These are phyloP conservation scores for Areca catechu DNA, from an alignment of 176 grass and related monocot genomes.

Conservation along the genomic window DNA sequence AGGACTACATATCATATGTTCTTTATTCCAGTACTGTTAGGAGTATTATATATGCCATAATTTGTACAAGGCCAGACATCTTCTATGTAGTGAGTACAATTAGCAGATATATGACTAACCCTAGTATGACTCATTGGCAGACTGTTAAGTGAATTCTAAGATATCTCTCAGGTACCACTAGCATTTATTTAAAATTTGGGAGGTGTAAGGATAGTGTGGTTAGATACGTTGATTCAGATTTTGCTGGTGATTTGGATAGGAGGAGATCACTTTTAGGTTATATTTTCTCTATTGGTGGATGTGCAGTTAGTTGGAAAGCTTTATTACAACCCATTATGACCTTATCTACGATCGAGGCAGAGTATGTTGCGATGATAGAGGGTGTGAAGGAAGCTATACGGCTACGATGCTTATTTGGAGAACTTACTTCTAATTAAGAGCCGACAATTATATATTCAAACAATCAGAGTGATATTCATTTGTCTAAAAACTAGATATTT, in stretches of 20 bases:
- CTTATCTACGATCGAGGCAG: too few species aligned
- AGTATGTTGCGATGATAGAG: too few species aligned
- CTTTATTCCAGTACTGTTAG: not conserved
- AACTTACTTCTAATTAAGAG: too few species aligned
- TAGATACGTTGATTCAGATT: not conserved
- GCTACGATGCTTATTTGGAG: too few species aligned
- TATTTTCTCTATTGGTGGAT: not conserved
- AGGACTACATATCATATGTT: too few species aligned
- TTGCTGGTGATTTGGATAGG: not conserved
- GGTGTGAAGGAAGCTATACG: too few species aligned
- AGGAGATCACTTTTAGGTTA: slow-evolving; percentile 1
- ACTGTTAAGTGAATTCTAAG: not conserved
- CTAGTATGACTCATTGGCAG: not conserved
- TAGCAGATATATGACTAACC: not conserved
- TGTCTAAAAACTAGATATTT: too few species aligned
- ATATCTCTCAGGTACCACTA: not conserved
- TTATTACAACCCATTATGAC: too few species aligned
- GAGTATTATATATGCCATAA: not conserved
- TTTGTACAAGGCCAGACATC: not conserved
- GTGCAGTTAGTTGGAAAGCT: too few species aligned
- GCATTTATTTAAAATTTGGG: not conserved
- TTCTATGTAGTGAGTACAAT: not conserved
- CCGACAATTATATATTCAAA: too few species aligned
- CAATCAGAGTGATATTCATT: too few species aligned
- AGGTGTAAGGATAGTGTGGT: not conserved